Evolutionary conservation across 1,284 basidiomycete species (phyloP).

Genomic region (Anthracocystis walkeri): DNA sequence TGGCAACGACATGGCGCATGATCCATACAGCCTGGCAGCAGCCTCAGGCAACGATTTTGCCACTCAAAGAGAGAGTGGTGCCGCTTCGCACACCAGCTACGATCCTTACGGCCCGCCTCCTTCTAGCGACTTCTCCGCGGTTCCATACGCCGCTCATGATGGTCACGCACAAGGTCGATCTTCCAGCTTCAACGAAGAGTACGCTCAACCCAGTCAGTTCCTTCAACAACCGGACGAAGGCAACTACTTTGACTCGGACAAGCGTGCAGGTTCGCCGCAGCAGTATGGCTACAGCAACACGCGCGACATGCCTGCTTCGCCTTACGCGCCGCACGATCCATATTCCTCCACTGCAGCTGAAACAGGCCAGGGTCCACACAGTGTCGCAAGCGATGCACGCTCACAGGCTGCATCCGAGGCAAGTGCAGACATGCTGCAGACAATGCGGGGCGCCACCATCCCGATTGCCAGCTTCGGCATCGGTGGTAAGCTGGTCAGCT

Average conservation of each 20-base stretch:
- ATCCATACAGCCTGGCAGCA: constrained; percentile 19
- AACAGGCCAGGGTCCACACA: constrained; percentile 18
- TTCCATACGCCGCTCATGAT: constrained; percentile 17
- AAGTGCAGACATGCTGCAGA: constrained; percentile 52
- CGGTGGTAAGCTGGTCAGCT: constrained; percentile 64
- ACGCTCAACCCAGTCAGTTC: neutral
- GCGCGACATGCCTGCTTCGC: constrained; percentile 26
- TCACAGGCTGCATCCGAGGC: constrained; percentile 28
- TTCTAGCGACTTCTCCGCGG: constrained; percentile 5
- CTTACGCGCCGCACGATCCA: constrained; percentile 32
- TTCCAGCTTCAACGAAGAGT: constrained; percentile 8
- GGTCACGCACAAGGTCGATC: constrained; percentile 4
- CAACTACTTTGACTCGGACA: constrained; percentile 25
- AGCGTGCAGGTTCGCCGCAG: constrained; percentile 27
- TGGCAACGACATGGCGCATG: constrained; percentile 12
- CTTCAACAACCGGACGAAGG: constrained; percentile 6
- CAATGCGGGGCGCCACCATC: constrained; percentile 53
- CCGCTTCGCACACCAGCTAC: constrained; percentile 15
- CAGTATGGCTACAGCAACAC: constrained; percentile 18
- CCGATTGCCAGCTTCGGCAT: constrained; percentile 65
- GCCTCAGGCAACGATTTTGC: constrained; percentile 12
- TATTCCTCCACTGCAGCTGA: constrained; percentile 24
- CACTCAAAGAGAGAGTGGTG: neutral
- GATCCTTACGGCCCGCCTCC: constrained; percentile 19
- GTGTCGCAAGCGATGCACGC: constrained; percentile 21